Percentiles rank a stretch among this genome's conserved stretches.
Evolutionary conservation across 352 stramenopile genomes (phyloP).

Genomic region (Phytophthora colocasiae): DNA sequence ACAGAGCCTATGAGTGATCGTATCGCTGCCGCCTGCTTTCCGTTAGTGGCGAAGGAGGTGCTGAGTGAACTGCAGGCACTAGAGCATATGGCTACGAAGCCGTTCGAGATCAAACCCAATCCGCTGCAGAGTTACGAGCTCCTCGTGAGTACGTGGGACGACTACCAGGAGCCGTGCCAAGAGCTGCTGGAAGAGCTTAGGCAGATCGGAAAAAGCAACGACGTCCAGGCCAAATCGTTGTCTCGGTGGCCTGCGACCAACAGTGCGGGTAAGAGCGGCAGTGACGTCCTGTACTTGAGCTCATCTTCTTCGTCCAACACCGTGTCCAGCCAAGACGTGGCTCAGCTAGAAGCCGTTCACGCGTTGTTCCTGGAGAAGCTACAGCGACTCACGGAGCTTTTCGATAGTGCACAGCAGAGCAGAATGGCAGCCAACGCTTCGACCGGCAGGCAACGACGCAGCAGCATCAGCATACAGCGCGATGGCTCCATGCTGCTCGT

Average conservation of each 20-base stretch:
- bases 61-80: slow-evolving; percentile 48
- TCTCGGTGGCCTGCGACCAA: slow-evolving; percentile 19
- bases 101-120: slow-evolving; percentile 49
- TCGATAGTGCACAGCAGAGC: slow-evolving; percentile 12
- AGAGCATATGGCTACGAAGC: slow-evolving; percentile 40
- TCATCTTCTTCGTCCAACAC: slow-evolving; percentile 46
- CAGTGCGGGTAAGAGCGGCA: slow-evolving; percentile 12
- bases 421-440: background rate
- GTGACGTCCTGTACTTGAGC: slow-evolving; percentile 61
- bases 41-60: slow-evolving; percentile 55
- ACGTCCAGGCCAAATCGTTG: slow-evolving; percentile 62
- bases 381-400: slow-evolving; percentile 47
- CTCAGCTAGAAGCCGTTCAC: slow-evolving; percentile 65
- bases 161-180: slow-evolving; percentile 56
- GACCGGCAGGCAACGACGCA: slow-evolving; percentile 10
- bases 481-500: slow-evolving; percentile 38
- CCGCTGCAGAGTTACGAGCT: slow-evolving; percentile 62
- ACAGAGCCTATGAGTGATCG: slow-evolving; percentile 66
- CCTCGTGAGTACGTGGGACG: slow-evolving; percentile 61
- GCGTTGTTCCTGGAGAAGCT: slow-evolving; percentile 63
- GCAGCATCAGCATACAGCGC: slow-evolving; percentile 30
- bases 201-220: slow-evolving; percentile 67
- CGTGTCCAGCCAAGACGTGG: slow-evolving; percentile 75
- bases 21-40: slow-evolving; percentile 68
- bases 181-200: slow-evolving; percentile 64